These are phyloP conservation scores for Immersiella caudata DNA, from an alignment of 495 filamentous ascomycete species.

Conservation along the genomic window DNA sequence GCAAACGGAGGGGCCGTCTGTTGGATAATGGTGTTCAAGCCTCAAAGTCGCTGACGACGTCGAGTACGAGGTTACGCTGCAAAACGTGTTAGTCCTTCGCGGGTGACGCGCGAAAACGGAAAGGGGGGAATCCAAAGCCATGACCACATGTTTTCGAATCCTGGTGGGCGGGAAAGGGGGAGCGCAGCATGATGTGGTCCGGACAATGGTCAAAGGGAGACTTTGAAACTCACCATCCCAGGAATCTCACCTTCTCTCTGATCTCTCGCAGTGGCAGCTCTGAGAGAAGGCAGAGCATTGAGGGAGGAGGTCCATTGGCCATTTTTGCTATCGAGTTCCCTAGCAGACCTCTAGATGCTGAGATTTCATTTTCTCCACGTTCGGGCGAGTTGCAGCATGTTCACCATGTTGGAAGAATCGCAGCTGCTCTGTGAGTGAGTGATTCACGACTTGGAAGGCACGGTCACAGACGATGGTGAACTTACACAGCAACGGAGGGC, in stretches of 20 bases:
- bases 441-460: neutral
- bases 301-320: conserved; percentile 63
- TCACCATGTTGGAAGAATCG: neutral
- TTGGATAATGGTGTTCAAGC: conserved; percentile 70
- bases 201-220: too few relatives aligned
- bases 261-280: conserved; percentile 56
- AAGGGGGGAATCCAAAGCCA: neutral
- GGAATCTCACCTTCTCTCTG: conserved; percentile 82
- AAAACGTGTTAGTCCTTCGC: conserved; percentile 17
- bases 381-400: neutral
- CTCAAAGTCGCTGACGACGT: conserved; percentile 59
- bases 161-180: neutral
- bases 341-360: neutral
- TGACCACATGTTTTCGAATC: neutral
- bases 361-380: neutral
- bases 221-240: conserved; percentile 79
- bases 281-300: conserved; percentile 68
- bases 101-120: neutral
- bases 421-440: neutral
- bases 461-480: neutral
- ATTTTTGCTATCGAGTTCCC: conserved; percentile 37
- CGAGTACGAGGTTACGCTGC: conserved; percentile 72
- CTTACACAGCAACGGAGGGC: conserved; percentile 4
- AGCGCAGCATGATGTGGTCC: neutral
- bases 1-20: conserved; percentile 35